Conservation (phyloP, 768 basidiomycete genomes). For the Trametes coccinea region DNA sequence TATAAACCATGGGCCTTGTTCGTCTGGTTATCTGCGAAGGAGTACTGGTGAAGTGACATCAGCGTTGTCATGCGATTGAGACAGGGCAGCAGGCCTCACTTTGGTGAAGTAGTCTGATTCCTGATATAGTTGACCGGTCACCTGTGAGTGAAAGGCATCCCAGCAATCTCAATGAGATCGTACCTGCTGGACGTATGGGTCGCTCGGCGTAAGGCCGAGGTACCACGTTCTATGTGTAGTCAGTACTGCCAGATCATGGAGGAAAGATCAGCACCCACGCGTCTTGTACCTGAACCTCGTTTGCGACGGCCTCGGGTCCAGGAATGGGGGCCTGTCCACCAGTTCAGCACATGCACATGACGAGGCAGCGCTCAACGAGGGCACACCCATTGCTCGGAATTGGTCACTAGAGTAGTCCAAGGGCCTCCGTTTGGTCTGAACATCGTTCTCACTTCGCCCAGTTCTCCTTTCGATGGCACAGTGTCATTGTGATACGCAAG, state of each 20-base stretch:
- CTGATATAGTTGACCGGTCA: not conserved
- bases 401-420: constrained; percentile 32
- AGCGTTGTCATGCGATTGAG: not conserved
- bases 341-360: not conserved
- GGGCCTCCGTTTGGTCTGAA: constrained; percentile 30
- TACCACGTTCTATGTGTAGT: constrained; percentile 28
- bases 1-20: constrained; percentile 34
- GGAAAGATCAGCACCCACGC: constrained; percentile 15
- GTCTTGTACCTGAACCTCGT: constrained; percentile 28
- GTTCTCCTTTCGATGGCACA: constrained; percentile 20
- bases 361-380: not conserved
- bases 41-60: constrained; percentile 18
- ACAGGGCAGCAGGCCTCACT: not conserved
- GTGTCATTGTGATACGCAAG: constrained; percentile 29
- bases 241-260: no score
- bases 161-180: not conserved
- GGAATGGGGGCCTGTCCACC: constrained; percentile 26
- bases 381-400: constrained; percentile 30
- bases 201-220: constrained; percentile 28
- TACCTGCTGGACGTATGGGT: constrained; percentile 29
- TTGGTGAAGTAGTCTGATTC: constrained; percentile 33
- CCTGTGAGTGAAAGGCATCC: not conserved
- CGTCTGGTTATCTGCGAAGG: constrained; percentile 34
- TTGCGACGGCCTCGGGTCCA: constrained; percentile 20
- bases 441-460: constrained; percentile 35